Evolutionary conservation across 1,284 basidiomycete genomes (phyloP), one percentile per base, ranked within the genome.

Genomic region (Ganoderma meredithae): DNA sequence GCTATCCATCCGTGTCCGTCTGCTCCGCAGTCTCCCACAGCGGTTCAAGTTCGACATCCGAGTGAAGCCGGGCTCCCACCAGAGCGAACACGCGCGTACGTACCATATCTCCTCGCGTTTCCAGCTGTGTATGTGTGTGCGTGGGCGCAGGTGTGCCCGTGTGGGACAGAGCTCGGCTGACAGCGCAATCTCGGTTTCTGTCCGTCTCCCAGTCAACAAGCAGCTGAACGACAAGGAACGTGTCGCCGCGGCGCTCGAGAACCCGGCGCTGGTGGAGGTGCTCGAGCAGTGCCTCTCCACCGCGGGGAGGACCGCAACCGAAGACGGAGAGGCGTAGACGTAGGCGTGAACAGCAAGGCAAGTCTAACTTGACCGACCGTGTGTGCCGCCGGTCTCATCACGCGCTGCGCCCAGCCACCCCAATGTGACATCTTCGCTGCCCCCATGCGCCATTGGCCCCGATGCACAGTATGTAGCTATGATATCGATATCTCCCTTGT

Each of bases 151-250:
- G 36, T 36, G 36, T 36, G 36, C 36, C 36, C 27, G 10, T 19
- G 33, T 52, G 39, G 13, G 22, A 15, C 15, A 6, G 36, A 60
- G 22, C n/a, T 22, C 4, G 0, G 40, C 58, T 60, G 13, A 60
- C 39, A 6, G 7, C 60, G 22, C 40, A 19, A 47, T 31, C 60
- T 31, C 40, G 15, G 41, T 53, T 36, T 12, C 27, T 22, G 55
- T 31, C 40, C 3, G 41, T 52, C 39, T 13, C 27, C 7, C 71
- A 95, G 97, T 99, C 41, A 99, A 99, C 83, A 99, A 99, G 81
- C 97, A 99, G 78, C 85, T 99, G 59, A 99, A 99, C 77, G 97
- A 99, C 82, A 99, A 99, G 81, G 97, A 99, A 81, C 87, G 97
- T 60, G 98, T 99, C 0, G 97, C 97, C 31, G 98, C 98, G 10